A percentile compares a stretch with the other conserved stretches of the same genome.
These are phyloP conservation scores for Aechmea fasciata DNA, from an alignment of 176 grass and related monocot genomes.

Conservation along the genomic window DNA sequence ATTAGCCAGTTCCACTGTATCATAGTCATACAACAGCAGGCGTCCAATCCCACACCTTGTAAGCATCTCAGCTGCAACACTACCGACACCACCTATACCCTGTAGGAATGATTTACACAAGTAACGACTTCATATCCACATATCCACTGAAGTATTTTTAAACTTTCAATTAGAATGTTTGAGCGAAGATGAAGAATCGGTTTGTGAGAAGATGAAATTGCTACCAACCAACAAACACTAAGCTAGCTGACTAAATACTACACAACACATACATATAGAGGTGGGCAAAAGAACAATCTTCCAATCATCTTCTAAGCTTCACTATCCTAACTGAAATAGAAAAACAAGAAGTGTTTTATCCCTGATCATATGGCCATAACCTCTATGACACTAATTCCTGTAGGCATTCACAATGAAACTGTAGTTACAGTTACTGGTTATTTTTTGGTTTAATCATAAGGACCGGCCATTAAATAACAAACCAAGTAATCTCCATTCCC, in stretches of 20 bases:
- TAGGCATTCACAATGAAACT: not conserved
- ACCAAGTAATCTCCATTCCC: not conserved
- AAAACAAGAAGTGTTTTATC: no score
- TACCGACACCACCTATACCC: conserved; percentile 96
- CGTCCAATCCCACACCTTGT: conserved; percentile 94
- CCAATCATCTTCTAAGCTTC: not conserved
- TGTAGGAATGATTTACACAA: conserved; percentile 19
- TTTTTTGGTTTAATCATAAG: no score
- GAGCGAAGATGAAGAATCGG: not conserved
- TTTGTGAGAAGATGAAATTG: not conserved
- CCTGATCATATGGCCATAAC: not conserved
- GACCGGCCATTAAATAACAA: no score
- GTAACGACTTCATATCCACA: not conserved
- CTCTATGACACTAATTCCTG: not conserved
- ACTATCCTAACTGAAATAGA: not conserved
- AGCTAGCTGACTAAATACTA: not conserved
- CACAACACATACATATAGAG: not conserved
- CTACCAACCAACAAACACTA: not conserved
- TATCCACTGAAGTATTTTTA: conserved; percentile 3
- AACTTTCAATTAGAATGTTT: not conserved
- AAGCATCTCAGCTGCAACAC: conserved; percentile 94
- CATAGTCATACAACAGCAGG: conserved; percentile 92
- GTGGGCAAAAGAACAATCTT: not conserved
- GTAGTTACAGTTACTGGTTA: no score
- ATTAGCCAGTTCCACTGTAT: conserved; percentile 90